Evolutionary conservation across 805 yeast genomes (phyloP).

Genomic region (Lachancea lanzarotensis): DNA sequence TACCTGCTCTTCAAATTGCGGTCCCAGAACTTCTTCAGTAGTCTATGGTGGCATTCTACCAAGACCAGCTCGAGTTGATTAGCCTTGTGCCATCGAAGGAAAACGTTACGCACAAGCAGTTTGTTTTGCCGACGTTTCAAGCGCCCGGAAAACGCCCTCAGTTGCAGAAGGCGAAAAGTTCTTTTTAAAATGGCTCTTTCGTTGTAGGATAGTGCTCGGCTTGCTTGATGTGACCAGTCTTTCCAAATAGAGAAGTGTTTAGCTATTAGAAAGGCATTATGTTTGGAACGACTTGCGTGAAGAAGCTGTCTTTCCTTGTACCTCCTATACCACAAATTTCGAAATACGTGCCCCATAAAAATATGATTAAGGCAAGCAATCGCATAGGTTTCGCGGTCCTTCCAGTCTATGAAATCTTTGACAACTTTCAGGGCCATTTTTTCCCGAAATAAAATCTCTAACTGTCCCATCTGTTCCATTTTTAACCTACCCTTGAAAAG

Average conservation of each 20-base stretch:
- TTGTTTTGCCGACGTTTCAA: neutral
- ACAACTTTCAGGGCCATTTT: conserved; percentile 9
- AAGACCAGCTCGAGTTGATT: neutral
- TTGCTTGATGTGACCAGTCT: neutral
- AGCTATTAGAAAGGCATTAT: neutral
- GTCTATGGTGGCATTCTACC: neutral
- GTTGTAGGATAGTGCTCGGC: neutral
- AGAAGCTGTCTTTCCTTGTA: conserved; percentile 10
- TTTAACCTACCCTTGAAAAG: neutral
- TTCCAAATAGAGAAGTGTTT: neutral
- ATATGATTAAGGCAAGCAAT: conserved; percentile 5
- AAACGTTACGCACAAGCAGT: neutral
- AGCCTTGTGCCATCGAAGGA: neutral
- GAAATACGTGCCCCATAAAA: conserved; percentile 11
- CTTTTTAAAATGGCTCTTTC: neutral
- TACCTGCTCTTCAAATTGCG: conserved; percentile 3
- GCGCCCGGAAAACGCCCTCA: neutral
- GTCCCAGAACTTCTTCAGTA: neutral
- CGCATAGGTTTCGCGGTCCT: conserved; percentile 11
- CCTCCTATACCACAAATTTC: conserved; percentile 19
- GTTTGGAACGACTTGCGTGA: neutral
- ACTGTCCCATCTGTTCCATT: neutral
- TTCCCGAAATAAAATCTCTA: conserved; percentile 12
- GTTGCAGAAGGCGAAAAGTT: neutral
- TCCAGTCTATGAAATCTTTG: conserved; percentile 6